Conservation (phyloP, 2,329 filamentous ascomycete genomes). For the Akanthomyces uredinophilus region DNA sequence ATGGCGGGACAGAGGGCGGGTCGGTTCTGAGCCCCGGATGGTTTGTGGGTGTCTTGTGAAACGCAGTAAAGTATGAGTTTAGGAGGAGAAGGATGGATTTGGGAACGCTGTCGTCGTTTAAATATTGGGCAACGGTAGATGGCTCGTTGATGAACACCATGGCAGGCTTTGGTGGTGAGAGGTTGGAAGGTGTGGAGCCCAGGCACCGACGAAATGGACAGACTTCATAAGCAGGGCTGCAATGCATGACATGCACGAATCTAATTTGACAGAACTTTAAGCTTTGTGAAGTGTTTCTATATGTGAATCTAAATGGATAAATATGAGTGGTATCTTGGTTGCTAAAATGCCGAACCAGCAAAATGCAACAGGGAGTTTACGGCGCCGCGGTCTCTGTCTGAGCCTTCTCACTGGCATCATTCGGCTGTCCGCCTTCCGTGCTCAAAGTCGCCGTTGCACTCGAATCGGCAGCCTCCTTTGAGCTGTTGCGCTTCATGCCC, state of each 20-base stretch:
- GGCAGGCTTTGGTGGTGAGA: neutral
- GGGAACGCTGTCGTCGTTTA: too few relatives aligned
- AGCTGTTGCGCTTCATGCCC: neutral
- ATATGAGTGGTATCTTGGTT: neutral
- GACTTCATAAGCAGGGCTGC: neutral
- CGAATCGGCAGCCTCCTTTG: neutral
- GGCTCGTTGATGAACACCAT: neutral
- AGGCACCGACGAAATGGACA: conserved; percentile 1
- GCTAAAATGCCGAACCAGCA: neutral
- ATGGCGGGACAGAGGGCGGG: neutral
- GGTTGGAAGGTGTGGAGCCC: neutral
- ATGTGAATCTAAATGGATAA: neutral
- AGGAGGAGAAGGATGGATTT: neutral
- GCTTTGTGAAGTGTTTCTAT: too few relatives aligned
- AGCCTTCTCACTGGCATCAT: neutral
- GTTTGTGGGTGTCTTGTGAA: too few relatives aligned
- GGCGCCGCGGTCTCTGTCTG: neutral
- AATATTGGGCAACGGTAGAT: neutral
- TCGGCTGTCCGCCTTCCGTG: neutral
- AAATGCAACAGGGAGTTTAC: neutral
- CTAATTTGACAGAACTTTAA: too few relatives aligned
- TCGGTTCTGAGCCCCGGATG: neutral
- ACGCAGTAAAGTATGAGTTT: too few relatives aligned
- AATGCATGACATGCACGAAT: neutral
- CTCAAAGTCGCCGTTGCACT: neutral